These are phyloP conservation scores for Arthrobotrys pseudoclavata DNA, from an alignment of 2,329 filamentous ascomycete species.

Conservation along the genomic window DNA sequence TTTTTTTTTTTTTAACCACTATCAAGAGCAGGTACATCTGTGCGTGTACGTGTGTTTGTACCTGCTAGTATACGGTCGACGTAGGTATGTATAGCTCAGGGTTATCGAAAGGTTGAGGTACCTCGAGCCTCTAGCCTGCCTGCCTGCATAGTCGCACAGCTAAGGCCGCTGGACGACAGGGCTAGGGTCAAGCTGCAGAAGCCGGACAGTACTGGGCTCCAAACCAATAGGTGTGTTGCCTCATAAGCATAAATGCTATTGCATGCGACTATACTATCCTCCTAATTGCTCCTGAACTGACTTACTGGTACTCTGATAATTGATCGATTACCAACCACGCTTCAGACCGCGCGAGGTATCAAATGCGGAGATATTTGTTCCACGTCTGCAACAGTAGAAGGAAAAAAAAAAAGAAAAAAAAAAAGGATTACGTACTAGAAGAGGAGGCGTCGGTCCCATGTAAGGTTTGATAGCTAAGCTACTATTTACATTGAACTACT, in stretches of 20 bases:
- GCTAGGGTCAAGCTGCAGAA: slow-evolving; percentile 57
- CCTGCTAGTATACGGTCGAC: slow-evolving; percentile 33
- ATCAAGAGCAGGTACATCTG: not conserved
- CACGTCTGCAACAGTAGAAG: slow-evolving; percentile 6
- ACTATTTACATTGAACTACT: not conserved
- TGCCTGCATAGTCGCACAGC: slow-evolving; percentile 58
- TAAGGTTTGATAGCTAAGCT: slow-evolving; percentile 45
- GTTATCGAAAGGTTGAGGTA: slow-evolving; percentile 31
- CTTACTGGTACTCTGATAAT: slow-evolving; percentile 5
- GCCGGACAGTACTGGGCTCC: slow-evolving; percentile 31
- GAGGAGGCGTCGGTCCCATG: slow-evolving; percentile 43
- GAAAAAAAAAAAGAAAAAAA: slow-evolving; percentile 23
- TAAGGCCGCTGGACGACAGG: slow-evolving; percentile 43
- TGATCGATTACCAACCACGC: slow-evolving; percentile 34
- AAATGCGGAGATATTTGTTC: slow-evolving; percentile 36
- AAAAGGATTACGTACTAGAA: slow-evolving; percentile 3
- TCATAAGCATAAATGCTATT: slow-evolving; percentile 35
- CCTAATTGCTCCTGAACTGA: slow-evolving; percentile 10
- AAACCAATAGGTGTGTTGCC: slow-evolving; percentile 21
- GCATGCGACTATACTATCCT: slow-evolving; percentile 41
- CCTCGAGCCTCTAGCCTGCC: slow-evolving; percentile 33
- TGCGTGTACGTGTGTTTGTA: slow-evolving; percentile 3
- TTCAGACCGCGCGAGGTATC: slow-evolving; percentile 32
- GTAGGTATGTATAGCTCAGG: slow-evolving; percentile 11
- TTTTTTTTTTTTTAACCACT: slow-evolving; percentile 8